Conservation (phyloP, 176 grass and related monocot genomes). For the Puya raimondii region DNA sequence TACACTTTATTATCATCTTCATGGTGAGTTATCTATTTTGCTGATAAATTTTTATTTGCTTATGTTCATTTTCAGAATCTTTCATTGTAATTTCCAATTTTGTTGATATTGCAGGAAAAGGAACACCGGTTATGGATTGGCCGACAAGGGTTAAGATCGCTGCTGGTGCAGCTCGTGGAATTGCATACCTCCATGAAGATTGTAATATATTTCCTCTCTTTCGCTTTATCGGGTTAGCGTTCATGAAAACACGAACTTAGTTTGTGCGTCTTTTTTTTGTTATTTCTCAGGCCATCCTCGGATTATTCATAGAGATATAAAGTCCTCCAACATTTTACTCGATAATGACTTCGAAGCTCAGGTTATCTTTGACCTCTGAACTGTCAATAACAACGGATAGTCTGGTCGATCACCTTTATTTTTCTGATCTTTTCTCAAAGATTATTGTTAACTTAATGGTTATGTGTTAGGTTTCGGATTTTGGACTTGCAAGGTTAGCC, state of each 20-base stretch:
- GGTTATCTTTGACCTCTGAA: slow-evolving; percentile 37
- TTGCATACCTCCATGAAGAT: slow-evolving; percentile 97
- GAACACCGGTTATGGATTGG: slow-evolving; percentile 63
- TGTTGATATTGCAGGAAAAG: slow-evolving; percentile 51
- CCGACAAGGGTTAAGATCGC: slow-evolving; percentile 79
- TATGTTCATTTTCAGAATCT: not conserved
- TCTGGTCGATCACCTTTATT: not conserved
- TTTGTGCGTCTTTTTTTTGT: slow-evolving; percentile 21
- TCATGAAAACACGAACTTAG: slow-evolving; percentile 17
- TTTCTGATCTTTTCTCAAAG: slow-evolving; percentile 1
- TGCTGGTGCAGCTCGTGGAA: slow-evolving; percentile 91
- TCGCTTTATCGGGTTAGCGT: not conserved
- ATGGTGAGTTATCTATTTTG: slow-evolving; percentile 29
- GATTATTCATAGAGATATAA: slow-evolving; percentile 99
- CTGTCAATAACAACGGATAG: not conserved
- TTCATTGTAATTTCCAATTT: slow-evolving; percentile 13
- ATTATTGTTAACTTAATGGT: slow-evolving; percentile 1
- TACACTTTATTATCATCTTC: slow-evolving; percentile 75
- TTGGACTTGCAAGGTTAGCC: slow-evolving; percentile 94
- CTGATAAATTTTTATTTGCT: no score
- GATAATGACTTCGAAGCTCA: slow-evolving; percentile 95
- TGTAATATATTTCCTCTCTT: slow-evolving; percentile 41
- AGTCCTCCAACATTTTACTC: slow-evolving; percentile 98
- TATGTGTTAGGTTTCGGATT: slow-evolving; percentile 84
- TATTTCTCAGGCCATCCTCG: slow-evolving; percentile 80